Conservation (phyloP, 148 eudicot species). For the Limonium bicolor region DNA sequence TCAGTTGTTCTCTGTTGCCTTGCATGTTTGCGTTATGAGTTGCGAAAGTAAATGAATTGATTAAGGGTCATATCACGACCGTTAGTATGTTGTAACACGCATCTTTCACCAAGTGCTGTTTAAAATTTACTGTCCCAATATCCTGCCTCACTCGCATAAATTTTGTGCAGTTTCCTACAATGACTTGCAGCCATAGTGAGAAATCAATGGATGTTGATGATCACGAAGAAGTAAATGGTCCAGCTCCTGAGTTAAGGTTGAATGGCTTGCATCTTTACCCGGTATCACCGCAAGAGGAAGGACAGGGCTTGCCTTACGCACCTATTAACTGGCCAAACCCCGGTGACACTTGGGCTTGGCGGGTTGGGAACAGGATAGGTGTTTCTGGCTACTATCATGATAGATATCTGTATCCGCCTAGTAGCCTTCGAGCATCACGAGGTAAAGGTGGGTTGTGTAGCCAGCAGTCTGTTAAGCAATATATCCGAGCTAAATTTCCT, state of each 20-base stretch:
- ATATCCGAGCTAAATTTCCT: slow-evolving; percentile 32
- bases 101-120: no score
- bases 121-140: no score
- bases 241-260: slow-evolving; percentile 17
- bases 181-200: no score
- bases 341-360: slow-evolving; percentile 78
- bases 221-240: slow-evolving; percentile 28
- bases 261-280: slow-evolving; percentile 56
- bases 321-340: slow-evolving; percentile 59
- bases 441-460: slow-evolving; percentile 36
- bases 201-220: slow-evolving; percentile 57
- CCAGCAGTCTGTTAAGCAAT: slow-evolving; percentile 40
- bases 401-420: slow-evolving; percentile 64
- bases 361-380: slow-evolving; percentile 47
- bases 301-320: slow-evolving; percentile 75
- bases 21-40: no score
- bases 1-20: no score
- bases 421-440: slow-evolving; percentile 19
- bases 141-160: no score
- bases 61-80: no score
- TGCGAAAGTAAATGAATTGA: no score
- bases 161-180: no score
- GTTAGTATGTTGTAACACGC: no score
- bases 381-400: slow-evolving; percentile 49
- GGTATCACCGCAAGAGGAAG: slow-evolving; percentile 33